Evolutionary conservation across 371 early-diverging fungal species (phyloP).

Genomic region (Mortierella polycephala): DNA sequence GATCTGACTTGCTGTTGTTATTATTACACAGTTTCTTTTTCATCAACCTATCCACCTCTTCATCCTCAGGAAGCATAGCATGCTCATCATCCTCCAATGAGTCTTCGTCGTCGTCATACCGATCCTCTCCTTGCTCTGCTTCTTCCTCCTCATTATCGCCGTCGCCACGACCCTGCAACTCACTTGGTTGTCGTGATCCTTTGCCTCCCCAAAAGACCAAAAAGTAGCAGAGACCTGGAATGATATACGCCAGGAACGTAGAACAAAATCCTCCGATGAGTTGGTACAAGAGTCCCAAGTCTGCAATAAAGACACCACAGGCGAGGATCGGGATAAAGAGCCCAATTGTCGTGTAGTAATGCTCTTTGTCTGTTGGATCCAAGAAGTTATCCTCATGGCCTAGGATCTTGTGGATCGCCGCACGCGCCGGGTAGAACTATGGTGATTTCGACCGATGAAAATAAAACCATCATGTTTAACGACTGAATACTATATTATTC

Average conservation of each 20-base stretch:
- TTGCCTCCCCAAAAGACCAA: conserved; percentile 44
- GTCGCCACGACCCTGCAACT: not conserved
- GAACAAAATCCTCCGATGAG: conserved; percentile 68
- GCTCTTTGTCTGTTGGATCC: conserved; percentile 59
- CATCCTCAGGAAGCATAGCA: not conserved
- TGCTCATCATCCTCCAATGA: conserved; percentile 17
- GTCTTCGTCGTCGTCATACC: conserved; percentile 21
- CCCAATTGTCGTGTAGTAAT: conserved; percentile 57
- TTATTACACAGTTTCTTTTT: not conserved
- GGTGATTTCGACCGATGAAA: not conserved
- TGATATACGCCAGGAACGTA: conserved; percentile 65
- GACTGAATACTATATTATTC: not conserved
- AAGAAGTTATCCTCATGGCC: conserved; percentile 60
- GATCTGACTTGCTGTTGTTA: not conserved
- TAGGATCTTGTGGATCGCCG: conserved; percentile 63
- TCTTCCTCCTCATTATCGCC: conserved; percentile 19
- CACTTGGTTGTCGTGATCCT: conserved; percentile 6
- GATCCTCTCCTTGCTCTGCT: conserved; percentile 23
- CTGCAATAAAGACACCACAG: conserved; percentile 58
- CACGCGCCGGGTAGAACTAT: conserved; percentile 66
- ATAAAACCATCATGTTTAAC: not conserved
- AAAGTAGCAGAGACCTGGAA: conserved; percentile 64
- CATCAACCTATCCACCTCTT: conserved; percentile 7
- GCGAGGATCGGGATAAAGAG: conserved; percentile 57
- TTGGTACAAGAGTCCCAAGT: conserved; percentile 66